phyloP scores from a whole-genome alignment of 805 yeast species.

The Pichia pseudocactophila region DNA sequence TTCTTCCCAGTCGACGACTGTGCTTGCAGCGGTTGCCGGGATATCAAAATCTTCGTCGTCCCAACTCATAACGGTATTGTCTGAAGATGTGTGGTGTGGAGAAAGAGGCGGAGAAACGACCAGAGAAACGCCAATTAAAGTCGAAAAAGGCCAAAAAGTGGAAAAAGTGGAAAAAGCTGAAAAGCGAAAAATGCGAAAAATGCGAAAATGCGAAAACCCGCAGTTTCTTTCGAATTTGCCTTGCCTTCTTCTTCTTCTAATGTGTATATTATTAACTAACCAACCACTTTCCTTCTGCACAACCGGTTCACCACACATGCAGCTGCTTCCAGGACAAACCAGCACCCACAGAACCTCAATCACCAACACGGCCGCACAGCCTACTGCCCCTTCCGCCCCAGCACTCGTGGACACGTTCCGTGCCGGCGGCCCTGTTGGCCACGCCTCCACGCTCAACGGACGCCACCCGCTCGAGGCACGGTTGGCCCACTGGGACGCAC shows the following conservation, averaged over 20 bases:
- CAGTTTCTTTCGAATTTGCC: too few species aligned
- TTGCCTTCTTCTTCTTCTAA: too few species aligned
- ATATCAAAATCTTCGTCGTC: conserved; percentile 91
- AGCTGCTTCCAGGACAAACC: conserved; percentile 45
- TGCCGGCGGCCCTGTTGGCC: conserved; percentile 52
- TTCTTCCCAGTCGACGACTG: conserved; percentile 74
- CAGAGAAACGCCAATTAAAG: not conserved
- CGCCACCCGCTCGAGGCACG: conserved; percentile 84
- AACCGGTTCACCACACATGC: conserved; percentile 19
- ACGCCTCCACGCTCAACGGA: conserved; percentile 56
- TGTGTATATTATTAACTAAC: too few species aligned
- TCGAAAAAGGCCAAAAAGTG: too few species aligned
- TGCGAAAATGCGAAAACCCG: too few species aligned
- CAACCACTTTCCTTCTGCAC: too few species aligned
- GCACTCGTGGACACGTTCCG: conserved; percentile 63
- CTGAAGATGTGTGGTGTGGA: not conserved
- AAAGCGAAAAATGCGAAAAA: too few species aligned
- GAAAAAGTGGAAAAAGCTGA: too few species aligned
- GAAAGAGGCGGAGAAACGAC: too few species aligned
- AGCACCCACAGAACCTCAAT: conserved; percentile 38
- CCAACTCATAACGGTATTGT: conserved; percentile 6
- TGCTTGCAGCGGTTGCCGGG: conserved; percentile 34
- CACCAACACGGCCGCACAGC: conserved; percentile 39
- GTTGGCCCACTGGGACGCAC: conserved; percentile 69
- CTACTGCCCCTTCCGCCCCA: conserved; percentile 57